A percentile compares a stretch with the other conserved stretches of the same genome.
Evolutionary conservation across 2,329 filamentous ascomycete species (phyloP).

Genomic region (Penicillium brasilianum): DNA sequence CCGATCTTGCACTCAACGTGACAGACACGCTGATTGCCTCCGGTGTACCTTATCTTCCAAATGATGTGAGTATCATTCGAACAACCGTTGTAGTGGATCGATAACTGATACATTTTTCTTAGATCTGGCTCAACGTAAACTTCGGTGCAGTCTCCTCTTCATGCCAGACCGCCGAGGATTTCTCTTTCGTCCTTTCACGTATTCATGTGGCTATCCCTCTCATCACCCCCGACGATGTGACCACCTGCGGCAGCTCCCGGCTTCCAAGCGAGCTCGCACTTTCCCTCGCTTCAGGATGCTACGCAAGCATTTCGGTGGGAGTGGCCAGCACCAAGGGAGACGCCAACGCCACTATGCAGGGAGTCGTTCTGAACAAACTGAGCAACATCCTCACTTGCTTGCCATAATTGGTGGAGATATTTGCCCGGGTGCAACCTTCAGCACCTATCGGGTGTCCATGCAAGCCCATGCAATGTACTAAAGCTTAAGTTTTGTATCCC

Average conservation of each 20-base stretch:
- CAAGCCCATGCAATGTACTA: not conserved
- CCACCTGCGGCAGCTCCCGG: conserved; percentile 60
- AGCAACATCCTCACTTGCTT: conserved; percentile 55
- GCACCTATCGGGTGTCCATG: not conserved
- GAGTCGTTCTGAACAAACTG: conserved; percentile 58
- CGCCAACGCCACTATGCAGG: conserved; percentile 58
- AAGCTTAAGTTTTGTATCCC: not conserved
- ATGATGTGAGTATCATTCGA: conserved; percentile 34
- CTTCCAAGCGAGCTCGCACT: conserved; percentile 66
- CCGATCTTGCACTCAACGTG: conserved; percentile 64
- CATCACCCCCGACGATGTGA: conserved; percentile 55
- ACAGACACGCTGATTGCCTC: conserved; percentile 60
- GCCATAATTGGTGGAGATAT: conserved; percentile 33
- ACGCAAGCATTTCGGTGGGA: conserved; percentile 67
- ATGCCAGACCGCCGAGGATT: conserved; percentile 60
- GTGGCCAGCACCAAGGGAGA: conserved; percentile 66
- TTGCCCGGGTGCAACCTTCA: not conserved
- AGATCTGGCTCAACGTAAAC: conserved; percentile 71
- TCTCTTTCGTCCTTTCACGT: conserved; percentile 68
- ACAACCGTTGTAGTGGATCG: not conserved
- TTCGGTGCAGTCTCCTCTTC: conserved; percentile 58
- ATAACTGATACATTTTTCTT: not conserved
- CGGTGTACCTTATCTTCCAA: conserved; percentile 67
- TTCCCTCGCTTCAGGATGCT: conserved; percentile 59
- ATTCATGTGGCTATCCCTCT: conserved; percentile 56